phyloP scores from a whole-genome alignment of 345 rosid species.

The Nasturtium officinale region DNA sequence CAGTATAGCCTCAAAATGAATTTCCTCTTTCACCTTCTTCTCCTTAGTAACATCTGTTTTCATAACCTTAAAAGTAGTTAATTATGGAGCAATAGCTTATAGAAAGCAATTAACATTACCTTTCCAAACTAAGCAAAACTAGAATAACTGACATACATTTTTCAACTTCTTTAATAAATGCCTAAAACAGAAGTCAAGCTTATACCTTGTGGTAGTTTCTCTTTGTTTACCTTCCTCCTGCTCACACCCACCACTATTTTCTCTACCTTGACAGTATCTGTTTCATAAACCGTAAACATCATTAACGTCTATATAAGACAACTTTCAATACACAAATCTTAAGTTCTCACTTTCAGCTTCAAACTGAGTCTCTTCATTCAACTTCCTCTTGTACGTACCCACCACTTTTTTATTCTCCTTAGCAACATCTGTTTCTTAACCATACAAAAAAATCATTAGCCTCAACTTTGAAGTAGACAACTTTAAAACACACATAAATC shows the following conservation, averaged over 20 bases:
- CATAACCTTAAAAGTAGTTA: neutral
- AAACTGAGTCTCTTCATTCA: slow-evolving; percentile 37
- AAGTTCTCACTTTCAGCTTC: slow-evolving; percentile 35
- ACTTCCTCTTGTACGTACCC: slow-evolving; percentile 8
- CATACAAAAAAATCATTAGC: neutral
- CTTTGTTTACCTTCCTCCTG: slow-evolving; percentile 15
- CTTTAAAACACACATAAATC: neutral
- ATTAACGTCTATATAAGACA: neutral
- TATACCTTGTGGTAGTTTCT: slow-evolving; percentile 47
- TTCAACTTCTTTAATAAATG: slow-evolving; percentile 58
- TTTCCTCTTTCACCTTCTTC: slow-evolving; percentile 28
- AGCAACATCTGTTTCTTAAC: neutral
- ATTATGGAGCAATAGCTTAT: neutral
- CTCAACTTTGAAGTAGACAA: neutral
- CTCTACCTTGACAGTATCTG: neutral
- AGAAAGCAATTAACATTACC: slow-evolving; percentile 42
- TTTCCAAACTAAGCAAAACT: slow-evolving; percentile 75
- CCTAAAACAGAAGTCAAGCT: slow-evolving; percentile 56
- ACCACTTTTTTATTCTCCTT: neutral
- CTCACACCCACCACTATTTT: neutral
- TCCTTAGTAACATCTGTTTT: neutral
- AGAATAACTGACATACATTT: slow-evolving; percentile 68
- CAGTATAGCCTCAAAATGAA: slow-evolving; percentile 44
- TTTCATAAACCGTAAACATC: neutral
- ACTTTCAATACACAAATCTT: neutral